A percentile compares a stretch with the other conserved stretches of the same genome.
phyloP scores from a whole-genome alignment of 495 filamentous ascomycete species.

The Penicillium taxi region DNA sequence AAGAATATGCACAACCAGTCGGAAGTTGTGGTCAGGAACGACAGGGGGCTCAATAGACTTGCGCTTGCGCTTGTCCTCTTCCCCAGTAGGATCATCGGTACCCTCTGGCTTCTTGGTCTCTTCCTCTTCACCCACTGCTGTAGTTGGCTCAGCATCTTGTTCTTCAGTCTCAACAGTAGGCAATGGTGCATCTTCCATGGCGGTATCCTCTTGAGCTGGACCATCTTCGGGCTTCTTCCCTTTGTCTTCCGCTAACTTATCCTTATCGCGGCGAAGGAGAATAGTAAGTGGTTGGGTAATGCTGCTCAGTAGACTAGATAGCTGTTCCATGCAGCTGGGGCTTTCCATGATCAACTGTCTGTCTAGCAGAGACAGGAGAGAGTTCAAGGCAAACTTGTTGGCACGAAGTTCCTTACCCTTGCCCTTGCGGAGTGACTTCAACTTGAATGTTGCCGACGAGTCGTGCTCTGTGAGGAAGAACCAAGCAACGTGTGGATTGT shows the following conservation, averaged over 20 bases:
- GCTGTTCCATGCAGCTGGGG: slow-evolving; percentile 85
- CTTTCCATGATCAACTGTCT: slow-evolving; percentile 91
- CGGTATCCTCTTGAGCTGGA: slow-evolving; percentile 30
- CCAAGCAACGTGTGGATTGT: slow-evolving; percentile 76
- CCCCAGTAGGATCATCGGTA: slow-evolving; percentile 36
- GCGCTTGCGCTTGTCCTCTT: slow-evolving; percentile 62
- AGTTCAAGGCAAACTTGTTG: slow-evolving; percentile 85
- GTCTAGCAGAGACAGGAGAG: slow-evolving; percentile 78
- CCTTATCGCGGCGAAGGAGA: slow-evolving; percentile 77
- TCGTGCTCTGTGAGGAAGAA: slow-evolving; percentile 98
- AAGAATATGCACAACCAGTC: slow-evolving; percentile 89
- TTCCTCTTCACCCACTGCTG: slow-evolving; percentile 16
- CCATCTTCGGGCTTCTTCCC: slow-evolving; percentile 39
- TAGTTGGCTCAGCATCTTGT: slow-evolving; percentile 18
- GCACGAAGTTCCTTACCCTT: slow-evolving; percentile 80
- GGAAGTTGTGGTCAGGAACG: slow-evolving; percentile 83
- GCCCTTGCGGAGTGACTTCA: slow-evolving; percentile 68
- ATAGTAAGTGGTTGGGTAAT: slow-evolving; percentile 82
- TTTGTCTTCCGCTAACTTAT: slow-evolving; percentile 54
- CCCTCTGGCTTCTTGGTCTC: slow-evolving; percentile 27
- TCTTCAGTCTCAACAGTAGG: slow-evolving; percentile 26
- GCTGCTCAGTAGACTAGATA: slow-evolving; percentile 76
- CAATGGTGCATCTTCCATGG: slow-evolving; percentile 36
- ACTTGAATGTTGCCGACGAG: slow-evolving; percentile 59
- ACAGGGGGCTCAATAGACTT: slow-evolving; percentile 70